Percentiles rank a stretch among this genome's conserved stretches.
These are phyloP conservation scores for Podospora pseudopauciseta DNA, from an alignment of 495 filamentous ascomycete species.

Conservation along the genomic window DNA sequence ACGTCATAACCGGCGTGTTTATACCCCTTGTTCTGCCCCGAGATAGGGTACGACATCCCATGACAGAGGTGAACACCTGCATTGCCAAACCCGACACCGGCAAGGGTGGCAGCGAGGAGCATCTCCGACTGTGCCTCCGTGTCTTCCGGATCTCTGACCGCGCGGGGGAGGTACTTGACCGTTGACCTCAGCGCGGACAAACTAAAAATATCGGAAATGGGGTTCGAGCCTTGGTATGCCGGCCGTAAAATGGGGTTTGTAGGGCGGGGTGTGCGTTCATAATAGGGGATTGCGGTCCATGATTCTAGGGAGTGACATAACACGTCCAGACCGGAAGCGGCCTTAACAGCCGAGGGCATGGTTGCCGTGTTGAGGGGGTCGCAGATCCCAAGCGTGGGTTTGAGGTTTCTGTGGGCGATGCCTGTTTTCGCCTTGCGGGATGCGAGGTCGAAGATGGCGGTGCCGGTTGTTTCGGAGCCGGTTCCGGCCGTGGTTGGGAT, in stretches of 20 bases:
- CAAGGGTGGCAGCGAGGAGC: slow-evolving; percentile 89
- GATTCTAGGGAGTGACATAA: slow-evolving; percentile 91
- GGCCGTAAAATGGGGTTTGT: slow-evolving; percentile 86
- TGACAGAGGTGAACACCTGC: slow-evolving; percentile 97
- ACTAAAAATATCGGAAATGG: slow-evolving; percentile 94
- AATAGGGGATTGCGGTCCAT: slow-evolving; percentile 94
- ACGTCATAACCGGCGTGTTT: slow-evolving; percentile 80
- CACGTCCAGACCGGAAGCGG: slow-evolving; percentile 85
- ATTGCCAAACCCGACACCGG: slow-evolving; percentile 95
- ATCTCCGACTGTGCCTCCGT: slow-evolving; percentile 88
- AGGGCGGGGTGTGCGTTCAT: slow-evolving; percentile 77
- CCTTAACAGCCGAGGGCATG: slow-evolving; percentile 90
- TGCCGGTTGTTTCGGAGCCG: slow-evolving; percentile 93
- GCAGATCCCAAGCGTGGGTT: slow-evolving; percentile 93
- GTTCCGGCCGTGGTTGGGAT: slow-evolving; percentile 95
- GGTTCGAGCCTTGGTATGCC: slow-evolving; percentile 95
- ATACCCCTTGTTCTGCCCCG: slow-evolving; percentile 80
- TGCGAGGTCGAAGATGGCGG: slow-evolving; percentile 94
- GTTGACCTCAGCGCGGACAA: slow-evolving; percentile 74
- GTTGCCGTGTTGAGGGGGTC: slow-evolving; percentile 92
- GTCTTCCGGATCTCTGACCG: slow-evolving; percentile 83
- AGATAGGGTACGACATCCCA: slow-evolving; percentile 95
- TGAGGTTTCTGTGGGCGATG: slow-evolving; percentile 89
- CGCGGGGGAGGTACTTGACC: slow-evolving; percentile 85
- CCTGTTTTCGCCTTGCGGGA: slow-evolving; percentile 88